phyloP scores from a whole-genome alignment of 345 rosid genomes.

The Aquilaria malaccensis region DNA sequence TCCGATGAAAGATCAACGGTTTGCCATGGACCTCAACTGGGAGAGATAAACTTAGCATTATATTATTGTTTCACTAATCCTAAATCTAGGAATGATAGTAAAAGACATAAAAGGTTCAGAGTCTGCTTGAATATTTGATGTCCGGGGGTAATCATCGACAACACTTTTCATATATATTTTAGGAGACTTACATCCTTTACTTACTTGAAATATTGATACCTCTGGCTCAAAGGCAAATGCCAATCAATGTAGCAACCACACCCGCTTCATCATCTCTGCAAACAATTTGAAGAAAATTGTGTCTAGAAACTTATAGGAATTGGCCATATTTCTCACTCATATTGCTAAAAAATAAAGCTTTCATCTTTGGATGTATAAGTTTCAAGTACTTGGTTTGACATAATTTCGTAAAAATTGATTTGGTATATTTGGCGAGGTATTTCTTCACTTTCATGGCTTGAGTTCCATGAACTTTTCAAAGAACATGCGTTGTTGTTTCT shows the following conservation, averaged over 20 bases:
- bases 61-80: conserved; percentile 56
- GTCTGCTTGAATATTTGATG: conserved; percentile 13
- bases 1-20: neutral
- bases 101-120: conserved; percentile 61
- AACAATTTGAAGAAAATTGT: conserved; percentile 39
- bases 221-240: conserved; percentile 63
- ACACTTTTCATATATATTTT: conserved; percentile 85
- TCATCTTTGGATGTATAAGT: conserved; percentile 77
- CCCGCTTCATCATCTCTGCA: conserved; percentile 73
- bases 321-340: conserved; percentile 38
- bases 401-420: conserved; percentile 56
- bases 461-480: conserved; percentile 59
- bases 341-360: conserved; percentile 58
- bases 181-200: conserved; percentile 51
- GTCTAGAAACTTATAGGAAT: conserved; percentile 50
- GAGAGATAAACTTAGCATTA: conserved; percentile 76
- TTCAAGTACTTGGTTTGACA: conserved; percentile 59
- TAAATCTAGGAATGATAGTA: conserved; percentile 81
- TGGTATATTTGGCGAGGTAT: conserved; percentile 40
- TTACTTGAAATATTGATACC: conserved; percentile 61
- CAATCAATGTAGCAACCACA: conserved; percentile 88
- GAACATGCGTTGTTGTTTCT: conserved; percentile 22
- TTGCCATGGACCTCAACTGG: conserved; percentile 10
- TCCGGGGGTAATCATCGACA: conserved; percentile 39
- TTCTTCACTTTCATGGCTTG: conserved; percentile 46